Evolutionary conservation across 495 filamentous ascomycete genomes (phyloP), one percentile per base, ranked within the genome.

Genomic region (Pyrenula aspistea): DNA sequence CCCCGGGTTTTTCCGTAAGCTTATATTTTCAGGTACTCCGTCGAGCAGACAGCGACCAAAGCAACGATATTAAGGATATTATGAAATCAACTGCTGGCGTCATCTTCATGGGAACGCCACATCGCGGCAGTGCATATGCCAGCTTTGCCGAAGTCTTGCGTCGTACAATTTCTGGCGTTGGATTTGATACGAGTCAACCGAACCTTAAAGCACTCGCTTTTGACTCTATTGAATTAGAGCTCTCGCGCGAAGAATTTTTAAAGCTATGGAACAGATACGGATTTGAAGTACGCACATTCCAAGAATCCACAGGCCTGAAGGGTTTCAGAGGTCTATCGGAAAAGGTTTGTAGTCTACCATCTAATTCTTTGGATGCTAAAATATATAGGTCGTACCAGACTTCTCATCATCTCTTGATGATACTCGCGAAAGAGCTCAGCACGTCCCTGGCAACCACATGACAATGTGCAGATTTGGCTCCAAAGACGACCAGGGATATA

Each of bases 81-180:
- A 19, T 48, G 11, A 19, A 48, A 19, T 48, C 42, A 11, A 48
- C 42, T 11, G 11, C 11, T 11, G 42, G 11, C 19, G 42, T 48
- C 42, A 19, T 48, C 42, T 48, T 48, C 19, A 11, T 48, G 11
- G 42, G 42, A 11, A 48, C 42, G 11, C 42, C 42, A 19, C 42
- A 48, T 48, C 42, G 42, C 11, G 19, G 42, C 11, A 48, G 42
- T 48, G 42, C 42, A 11, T 11, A 48, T 11, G 11, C 19, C 11
- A 78, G 72, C 1, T 72, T 73, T 0, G 59, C 81, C 2, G 77
- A 72, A 0, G 79, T 82, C 58, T 73, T 82, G 22, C 80, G 66
- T 56, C 57, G 59, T 10, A 60, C 61, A 53, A 59, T 62, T 21
- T 57, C 65, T 2, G 59, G 71, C 42, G 19, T 48, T n/a, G n/a